These are phyloP conservation scores for Epichloe typhina DNA, from an alignment of 2,329 filamentous ascomycete species.

Conservation along the genomic window DNA sequence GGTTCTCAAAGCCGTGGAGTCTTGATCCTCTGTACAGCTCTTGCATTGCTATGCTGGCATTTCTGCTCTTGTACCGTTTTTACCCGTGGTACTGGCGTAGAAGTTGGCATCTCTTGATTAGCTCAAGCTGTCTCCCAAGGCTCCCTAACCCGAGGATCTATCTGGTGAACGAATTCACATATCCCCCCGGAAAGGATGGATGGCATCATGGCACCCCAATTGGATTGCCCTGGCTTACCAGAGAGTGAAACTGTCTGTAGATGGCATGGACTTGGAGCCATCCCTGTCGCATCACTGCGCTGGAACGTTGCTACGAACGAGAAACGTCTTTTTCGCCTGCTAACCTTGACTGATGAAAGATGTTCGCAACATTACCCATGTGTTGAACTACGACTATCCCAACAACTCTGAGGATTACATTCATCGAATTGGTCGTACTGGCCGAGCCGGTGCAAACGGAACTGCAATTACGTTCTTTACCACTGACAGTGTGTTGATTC, in stretches of 20 bases:
- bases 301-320: slow-evolving; percentile 47
- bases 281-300: slow-evolving; percentile 31
- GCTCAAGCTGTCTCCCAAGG: slow-evolving; percentile 56
- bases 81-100: slow-evolving; percentile 59
- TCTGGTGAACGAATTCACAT: slow-evolving; percentile 35
- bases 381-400: slow-evolving; percentile 99
- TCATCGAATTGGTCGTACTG: slow-evolving; percentile 90
- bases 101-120: slow-evolving; percentile 65
- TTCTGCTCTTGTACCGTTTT: slow-evolving; percentile 58
- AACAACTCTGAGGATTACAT: slow-evolving; percentile 99
- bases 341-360: slow-evolving; percentile 69
- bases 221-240: slow-evolving; percentile 45
- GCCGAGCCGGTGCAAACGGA: slow-evolving; percentile 85
- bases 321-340: slow-evolving; percentile 41
- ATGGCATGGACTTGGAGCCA: slow-evolving; percentile 35
- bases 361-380: slow-evolving; percentile 99
- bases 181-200: slow-evolving; percentile 24
- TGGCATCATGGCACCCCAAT: slow-evolving; percentile 38
- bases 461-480: slow-evolving; percentile 98
- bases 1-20: slow-evolving; percentile 69
- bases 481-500: slow-evolving; percentile 75
- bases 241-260: slow-evolving; percentile 38
- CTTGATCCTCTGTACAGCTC: slow-evolving; percentile 51
- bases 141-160: slow-evolving; percentile 45
- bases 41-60: slow-evolving; percentile 55